These are phyloP conservation scores for Linum lewisii DNA, from an alignment of 345 rosid species.

Conservation along the genomic window DNA sequence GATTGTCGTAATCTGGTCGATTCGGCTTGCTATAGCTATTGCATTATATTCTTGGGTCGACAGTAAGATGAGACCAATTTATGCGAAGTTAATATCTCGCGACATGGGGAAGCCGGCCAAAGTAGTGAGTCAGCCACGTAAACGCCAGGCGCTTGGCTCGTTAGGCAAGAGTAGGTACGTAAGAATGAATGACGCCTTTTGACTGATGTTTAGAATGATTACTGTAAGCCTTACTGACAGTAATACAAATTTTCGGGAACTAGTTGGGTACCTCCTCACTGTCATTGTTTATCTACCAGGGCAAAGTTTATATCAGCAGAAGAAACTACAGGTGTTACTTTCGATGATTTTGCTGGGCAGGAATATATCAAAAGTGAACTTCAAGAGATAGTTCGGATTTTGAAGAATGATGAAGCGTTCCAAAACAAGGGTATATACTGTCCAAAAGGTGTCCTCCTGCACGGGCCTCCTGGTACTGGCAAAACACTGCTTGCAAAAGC, in stretches of 20 bases:
- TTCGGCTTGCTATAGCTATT: slow-evolving; percentile 77
- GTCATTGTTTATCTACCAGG: slow-evolving; percentile 28
- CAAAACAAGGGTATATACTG: slow-evolving; percentile 87
- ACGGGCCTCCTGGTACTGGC: slow-evolving; percentile 98
- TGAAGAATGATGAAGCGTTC: slow-evolving; percentile 88
- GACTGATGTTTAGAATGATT: neutral
- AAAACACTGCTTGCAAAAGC: slow-evolving; percentile 96
- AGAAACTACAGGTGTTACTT: slow-evolving; percentile 88
- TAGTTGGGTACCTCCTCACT: slow-evolving; percentile 12
- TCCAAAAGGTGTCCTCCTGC: slow-evolving; percentile 95
- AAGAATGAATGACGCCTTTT: slow-evolving; percentile 10
- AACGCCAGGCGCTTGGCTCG: slow-evolving; percentile 77
- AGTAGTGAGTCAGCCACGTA: slow-evolving; percentile 46
- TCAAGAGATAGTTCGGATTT: slow-evolving; percentile 79
- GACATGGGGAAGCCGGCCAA: slow-evolving; percentile 70
- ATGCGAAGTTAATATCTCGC: slow-evolving; percentile 83
- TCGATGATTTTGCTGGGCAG: slow-evolving; percentile 97
- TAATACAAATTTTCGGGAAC: neutral
- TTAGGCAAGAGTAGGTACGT: slow-evolving; percentile 88
- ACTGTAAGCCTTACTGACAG: neutral
- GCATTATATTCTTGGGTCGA: slow-evolving; percentile 76
- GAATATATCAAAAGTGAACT: slow-evolving; percentile 88
- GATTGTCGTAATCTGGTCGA: slow-evolving; percentile 81
- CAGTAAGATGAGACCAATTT: slow-evolving; percentile 67
- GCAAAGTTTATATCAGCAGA: slow-evolving; percentile 94